Evolutionary conservation across 2,329 filamentous ascomycete species (phyloP), one percentile per base, ranked within the genome.

Genomic region (Fusarium circinatum): DNA sequence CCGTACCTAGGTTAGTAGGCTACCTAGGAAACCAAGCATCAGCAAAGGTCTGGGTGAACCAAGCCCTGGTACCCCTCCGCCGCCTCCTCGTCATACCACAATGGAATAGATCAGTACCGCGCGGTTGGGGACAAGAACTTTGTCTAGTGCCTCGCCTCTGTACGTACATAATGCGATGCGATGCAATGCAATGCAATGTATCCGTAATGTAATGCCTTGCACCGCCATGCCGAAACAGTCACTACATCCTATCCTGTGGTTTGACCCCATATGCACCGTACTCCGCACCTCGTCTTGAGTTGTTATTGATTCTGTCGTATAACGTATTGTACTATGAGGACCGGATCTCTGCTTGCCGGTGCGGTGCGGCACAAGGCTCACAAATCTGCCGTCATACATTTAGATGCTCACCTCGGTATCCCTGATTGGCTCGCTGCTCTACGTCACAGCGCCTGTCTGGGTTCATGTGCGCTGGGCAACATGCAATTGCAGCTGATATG

Each of bases 371-470:
- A 47, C 38, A 57, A 51, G 34, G 44, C 30, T 71, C 61, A 63
- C 55, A 74, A 55, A 72, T 68, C 71, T 74, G 60, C 68, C 71
- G 63, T 74, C 71, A 72, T 72, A 65, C 63, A 72, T 47, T 48
- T 55, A 65, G 42, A 51, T 65, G 51, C 51, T 71, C 26, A 38
- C 68, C 63, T 75, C 54, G 60, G 68, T 72, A 66, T 65, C 26
- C 45, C 54, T 65, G 57, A 57, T 62, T 60, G 52, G 56, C 44
- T 62, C 48, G 26, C n/a, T 38, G 32, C 56, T 68, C 67, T 74
- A 75, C 71, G 71, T 74, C 71, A 66, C 71, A 30, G 64, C 71
- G 63, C 45, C 30, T 44, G 22, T 59, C 30, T 47, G 22, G 26
- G 24, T 47, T 56, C 47, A 55, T 55, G 32, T 49, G 45, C 28